Base-by-base conservation (phyloP, 306 rosid genomes). In the Casuarina cunninghamiana region DNA sequence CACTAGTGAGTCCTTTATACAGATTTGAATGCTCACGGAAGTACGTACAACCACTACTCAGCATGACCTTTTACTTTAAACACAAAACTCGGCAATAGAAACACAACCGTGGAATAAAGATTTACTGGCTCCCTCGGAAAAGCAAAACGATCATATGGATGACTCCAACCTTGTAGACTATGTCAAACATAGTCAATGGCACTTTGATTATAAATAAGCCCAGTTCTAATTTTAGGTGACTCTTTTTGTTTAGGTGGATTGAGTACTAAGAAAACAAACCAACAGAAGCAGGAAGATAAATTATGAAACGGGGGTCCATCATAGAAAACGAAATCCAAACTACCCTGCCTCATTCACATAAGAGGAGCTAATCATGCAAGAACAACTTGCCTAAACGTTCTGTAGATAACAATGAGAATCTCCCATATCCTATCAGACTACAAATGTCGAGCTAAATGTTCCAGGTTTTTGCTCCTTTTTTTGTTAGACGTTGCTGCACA, bases 1-100 rank as follows among this genome's bases (percentile, higher is more conserved):
- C 48, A 49, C 53, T 79, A 62, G 49, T 84, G 73, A 87, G 78
- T 70, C 38, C 72, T 46, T 74, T 62, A 68, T 44, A 19, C 11
- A 69, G 12, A 54, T 58, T 53, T 67, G 46, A 15, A 75, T 21
- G 13, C 41, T 68, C 44, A 76, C 21, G 3, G 19, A 55, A 26
- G 11, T 48, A 8, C 42, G 61, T n/a, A 57, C 44, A 35, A 74
- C 32, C 53, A 7, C 16, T 3, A 49, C 21, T 21, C 15, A 48
- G 44, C 11, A 26, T 4, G 6, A 71, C 69, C 58, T 46, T 58
- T 55, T 72, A 76, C 79, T 62, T 15, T 11, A 19, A 53, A 71
- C 19, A 11, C 10, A 32, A 45, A 44, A 11, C 42, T 45, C 13
- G 1, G n/a, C 2, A 6, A 7, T 12, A 16, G 4, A 75, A 75